Conservation (phyloP, 2,329 filamentous ascomycete genomes). For the Purpureocillium lavendulum region DNA sequence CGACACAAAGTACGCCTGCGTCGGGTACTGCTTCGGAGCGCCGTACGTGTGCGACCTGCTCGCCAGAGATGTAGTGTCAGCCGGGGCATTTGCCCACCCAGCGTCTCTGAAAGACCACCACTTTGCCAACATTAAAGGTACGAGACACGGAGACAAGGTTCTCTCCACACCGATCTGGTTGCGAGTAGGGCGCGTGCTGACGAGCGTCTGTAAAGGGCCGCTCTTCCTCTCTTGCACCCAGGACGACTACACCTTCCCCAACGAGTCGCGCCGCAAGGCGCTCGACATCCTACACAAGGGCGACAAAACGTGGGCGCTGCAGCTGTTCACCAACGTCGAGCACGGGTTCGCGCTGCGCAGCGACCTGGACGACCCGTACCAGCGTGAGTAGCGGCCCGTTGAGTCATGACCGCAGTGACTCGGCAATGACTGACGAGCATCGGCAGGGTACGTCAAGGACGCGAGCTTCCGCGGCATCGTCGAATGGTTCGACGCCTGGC, state of each 20-base stretch:
- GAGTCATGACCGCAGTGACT: too few species aligned
- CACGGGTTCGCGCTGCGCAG: constrained; percentile 58
- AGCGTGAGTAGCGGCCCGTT: constrained; percentile 5
- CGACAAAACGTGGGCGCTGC: constrained; percentile 48
- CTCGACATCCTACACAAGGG: constrained; percentile 31
- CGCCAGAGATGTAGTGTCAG: constrained; percentile 24
- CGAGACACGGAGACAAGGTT: too few species aligned
- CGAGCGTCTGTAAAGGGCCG: constrained; percentile 18
- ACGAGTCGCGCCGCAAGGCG: constrained; percentile 27
- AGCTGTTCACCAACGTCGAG: constrained; percentile 50
- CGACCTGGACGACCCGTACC: constrained; percentile 31
- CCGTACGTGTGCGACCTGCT: constrained; percentile 36
- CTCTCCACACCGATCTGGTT: too few species aligned
- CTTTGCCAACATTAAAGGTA: constrained; percentile 27
- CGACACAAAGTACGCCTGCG: neutral
- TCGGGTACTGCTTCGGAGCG: constrained; percentile 32
- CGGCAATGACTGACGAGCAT: too few species aligned
- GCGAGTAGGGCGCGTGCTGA: too few species aligned
- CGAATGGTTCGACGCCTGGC: too few species aligned
- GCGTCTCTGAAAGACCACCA: constrained; percentile 39
- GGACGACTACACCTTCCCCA: constrained; percentile 33
- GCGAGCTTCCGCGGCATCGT: too few species aligned
- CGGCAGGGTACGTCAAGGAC: too few species aligned
- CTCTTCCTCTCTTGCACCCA: constrained; percentile 37
- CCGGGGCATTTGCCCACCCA: constrained; percentile 42